phyloP scores from a whole-genome alignment of 2,329 filamentous ascomycete species.

The Torrubiella hemipterigena region DNA sequence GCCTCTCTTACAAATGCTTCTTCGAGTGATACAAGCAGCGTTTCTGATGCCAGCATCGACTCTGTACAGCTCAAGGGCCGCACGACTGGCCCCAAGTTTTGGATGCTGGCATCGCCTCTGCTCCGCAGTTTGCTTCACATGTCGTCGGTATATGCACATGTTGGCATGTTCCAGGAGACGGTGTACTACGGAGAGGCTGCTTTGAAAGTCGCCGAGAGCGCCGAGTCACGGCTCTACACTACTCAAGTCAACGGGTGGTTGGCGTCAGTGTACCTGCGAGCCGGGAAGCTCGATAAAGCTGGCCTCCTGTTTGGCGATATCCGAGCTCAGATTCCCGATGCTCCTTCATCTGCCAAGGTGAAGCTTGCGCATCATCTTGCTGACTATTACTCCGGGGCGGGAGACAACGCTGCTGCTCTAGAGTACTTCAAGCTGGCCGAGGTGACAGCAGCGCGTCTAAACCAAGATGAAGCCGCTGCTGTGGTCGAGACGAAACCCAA shows the following conservation, averaged over 20 bases:
- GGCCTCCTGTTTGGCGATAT: constrained; percentile 36
- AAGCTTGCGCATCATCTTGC: constrained; percentile 42
- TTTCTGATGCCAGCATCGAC: constrained; percentile 16
- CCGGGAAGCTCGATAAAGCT: constrained; percentile 48
- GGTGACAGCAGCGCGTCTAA: constrained; percentile 26
- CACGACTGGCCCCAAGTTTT: constrained; percentile 51
- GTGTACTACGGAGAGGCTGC: constrained; percentile 81
- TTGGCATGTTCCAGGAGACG: constrained; percentile 81
- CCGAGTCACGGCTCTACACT: constrained; percentile 47
- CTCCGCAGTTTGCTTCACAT: constrained; percentile 62
- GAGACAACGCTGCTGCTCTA: constrained; percentile 29
- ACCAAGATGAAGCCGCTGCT: constrained; percentile 9
- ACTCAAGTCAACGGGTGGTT: constrained; percentile 43
- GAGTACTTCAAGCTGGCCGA: constrained; percentile 37
- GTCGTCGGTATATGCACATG: constrained; percentile 66
- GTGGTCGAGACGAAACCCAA: constrained; percentile 8
- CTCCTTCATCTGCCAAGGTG: constrained; percentile 22
- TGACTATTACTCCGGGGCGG: constrained; percentile 39
- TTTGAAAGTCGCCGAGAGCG: constrained; percentile 59
- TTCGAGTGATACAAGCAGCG: constrained; percentile 15
- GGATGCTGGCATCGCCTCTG: constrained; percentile 65
- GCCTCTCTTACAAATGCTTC: constrained; percentile 9
- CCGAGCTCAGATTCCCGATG: constrained; percentile 35
- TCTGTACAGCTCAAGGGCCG: constrained; percentile 14
- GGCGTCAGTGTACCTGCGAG: constrained; percentile 41